Percentiles rank a stretch among this genome's conserved stretches.
phyloP scores from a whole-genome alignment of 768 basidiomycete species.

The Erythrobasidium yunnanense region DNA sequence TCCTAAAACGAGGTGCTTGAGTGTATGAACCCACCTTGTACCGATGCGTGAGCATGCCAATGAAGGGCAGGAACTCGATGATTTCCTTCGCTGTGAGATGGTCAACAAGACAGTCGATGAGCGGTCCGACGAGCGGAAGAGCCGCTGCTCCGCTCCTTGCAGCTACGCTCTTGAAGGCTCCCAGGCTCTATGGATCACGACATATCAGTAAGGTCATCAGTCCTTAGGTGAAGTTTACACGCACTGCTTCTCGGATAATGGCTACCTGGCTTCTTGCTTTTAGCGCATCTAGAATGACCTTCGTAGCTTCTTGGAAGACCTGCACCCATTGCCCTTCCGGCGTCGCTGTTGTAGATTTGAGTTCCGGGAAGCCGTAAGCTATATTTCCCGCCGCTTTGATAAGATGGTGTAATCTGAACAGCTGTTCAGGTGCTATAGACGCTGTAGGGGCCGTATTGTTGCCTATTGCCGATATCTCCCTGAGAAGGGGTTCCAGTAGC shows the following conservation, averaged over 20 bases:
- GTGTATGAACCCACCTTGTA: constrained; percentile 55
- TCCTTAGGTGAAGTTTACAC: too few relatives aligned
- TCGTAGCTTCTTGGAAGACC: constrained; percentile 72
- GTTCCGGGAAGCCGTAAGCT: constrained; percentile 92
- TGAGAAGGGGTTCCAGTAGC: constrained; percentile 68
- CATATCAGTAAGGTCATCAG: too few relatives aligned
- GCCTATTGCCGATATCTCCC: constrained; percentile 48
- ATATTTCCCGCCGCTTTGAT: constrained; percentile 90
- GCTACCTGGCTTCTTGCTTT: constrained; percentile 78
- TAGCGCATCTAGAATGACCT: constrained; percentile 72
- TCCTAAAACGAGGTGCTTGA: not conserved
- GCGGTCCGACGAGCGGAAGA: constrained; percentile 70
- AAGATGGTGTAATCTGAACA: constrained; percentile 76
- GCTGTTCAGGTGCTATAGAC: constrained; percentile 50
- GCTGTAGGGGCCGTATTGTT: constrained; percentile 29
- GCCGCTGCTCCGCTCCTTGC: constrained; percentile 77
- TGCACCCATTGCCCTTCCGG: constrained; percentile 58
- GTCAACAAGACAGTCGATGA: constrained; percentile 80
- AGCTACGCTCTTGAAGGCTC: constrained; percentile 84
- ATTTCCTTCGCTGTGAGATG: constrained; percentile 87
- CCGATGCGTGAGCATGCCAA: constrained; percentile 78
- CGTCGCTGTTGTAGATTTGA: constrained; percentile 57
- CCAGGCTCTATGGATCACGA: constrained; percentile 71
- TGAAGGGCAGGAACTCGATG: constrained; percentile 90
- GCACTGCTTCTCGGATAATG: constrained; percentile 81